phyloP scores from a whole-genome alignment of 1,284 basidiomycete genomes.

The Trichosporon coremiiforme region DNA sequence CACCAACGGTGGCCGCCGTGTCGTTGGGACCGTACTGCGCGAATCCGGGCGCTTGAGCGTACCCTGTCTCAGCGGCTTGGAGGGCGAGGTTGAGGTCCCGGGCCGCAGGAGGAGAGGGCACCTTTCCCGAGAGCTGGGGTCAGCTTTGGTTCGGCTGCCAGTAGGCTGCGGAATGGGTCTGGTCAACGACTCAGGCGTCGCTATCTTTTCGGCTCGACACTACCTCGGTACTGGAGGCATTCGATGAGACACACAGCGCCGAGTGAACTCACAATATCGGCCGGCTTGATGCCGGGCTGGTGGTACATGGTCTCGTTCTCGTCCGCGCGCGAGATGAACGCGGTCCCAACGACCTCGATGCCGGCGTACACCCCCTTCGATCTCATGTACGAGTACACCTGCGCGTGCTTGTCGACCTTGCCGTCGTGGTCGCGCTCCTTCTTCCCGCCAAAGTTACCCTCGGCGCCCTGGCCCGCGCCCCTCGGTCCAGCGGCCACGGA shows the following conservation, averaged over 20 bases:
- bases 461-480: constrained; percentile 22
- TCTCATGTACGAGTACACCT: constrained; percentile 22
- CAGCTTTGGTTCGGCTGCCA: too few species aligned
- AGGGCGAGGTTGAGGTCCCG: constrained; percentile 11
- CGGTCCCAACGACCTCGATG: constrained; percentile 20
- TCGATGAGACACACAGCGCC: neutral
- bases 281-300: constrained; percentile 20
- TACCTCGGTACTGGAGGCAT: neutral
- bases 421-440: neutral
- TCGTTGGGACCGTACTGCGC: constrained; percentile 18
- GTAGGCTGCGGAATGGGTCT: too few species aligned
- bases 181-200: neutral
- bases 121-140: constrained; percentile 16
- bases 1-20: neutral
- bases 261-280: constrained; percentile 19
- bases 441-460: neutral
- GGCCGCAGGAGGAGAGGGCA: constrained; percentile 2
- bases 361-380: constrained; percentile 20
- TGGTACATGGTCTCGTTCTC: constrained; percentile 24
- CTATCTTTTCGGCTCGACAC: neutral
- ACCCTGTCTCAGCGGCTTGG: constrained; percentile 16
- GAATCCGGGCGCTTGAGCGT: constrained; percentile 8
- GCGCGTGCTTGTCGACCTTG: constrained; percentile 6
- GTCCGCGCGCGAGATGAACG: constrained; percentile 18
- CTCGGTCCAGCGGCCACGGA: constrained; percentile 20